Evolutionary conservation across 148 eudicot species (phyloP).

Genomic region (Mesembryanthemum crystallinum): DNA sequence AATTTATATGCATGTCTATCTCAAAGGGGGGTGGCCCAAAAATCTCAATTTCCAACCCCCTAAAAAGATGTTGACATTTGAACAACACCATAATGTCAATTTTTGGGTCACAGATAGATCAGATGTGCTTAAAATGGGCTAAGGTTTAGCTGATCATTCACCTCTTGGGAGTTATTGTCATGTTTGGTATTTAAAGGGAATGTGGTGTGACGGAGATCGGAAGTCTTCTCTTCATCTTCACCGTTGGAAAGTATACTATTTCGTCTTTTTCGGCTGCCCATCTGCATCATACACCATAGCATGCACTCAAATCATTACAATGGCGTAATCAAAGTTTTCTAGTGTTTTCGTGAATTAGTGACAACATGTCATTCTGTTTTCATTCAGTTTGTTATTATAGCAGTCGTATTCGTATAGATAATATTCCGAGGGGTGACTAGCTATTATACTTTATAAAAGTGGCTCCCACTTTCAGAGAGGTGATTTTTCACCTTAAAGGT

Average conservation of each 20-base stretch:
- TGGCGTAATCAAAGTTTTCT: too few relatives aligned
- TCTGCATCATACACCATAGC: constrained; percentile 37
- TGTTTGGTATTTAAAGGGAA: constrained; percentile 13
- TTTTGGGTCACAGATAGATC: background rate
- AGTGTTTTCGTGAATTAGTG: too few relatives aligned
- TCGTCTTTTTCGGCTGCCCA: constrained; percentile 84
- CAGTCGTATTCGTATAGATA: too few relatives aligned
- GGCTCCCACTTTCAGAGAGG: too few relatives aligned
- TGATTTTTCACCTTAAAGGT: too few relatives aligned
- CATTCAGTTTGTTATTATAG: too few relatives aligned
- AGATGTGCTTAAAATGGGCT: background rate
- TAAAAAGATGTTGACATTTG: background rate
- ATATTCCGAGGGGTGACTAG: too few relatives aligned
- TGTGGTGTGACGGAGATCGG: constrained; percentile 55
- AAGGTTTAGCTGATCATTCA: constrained; percentile 3
- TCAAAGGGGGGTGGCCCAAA: constrained; percentile 2
- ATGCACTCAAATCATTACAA: background rate
- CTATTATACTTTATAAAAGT: too few relatives aligned
- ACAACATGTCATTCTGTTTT: too few relatives aligned
- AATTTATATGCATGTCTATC: background rate
- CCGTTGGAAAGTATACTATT: constrained; percentile 80
- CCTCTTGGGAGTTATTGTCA: background rate
- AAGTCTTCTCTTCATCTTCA: constrained; percentile 73
- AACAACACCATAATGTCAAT: constrained; percentile 2
- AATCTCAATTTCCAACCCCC: constrained; percentile 1